Evolutionary conservation across 345 rosid species (phyloP).

Genomic region (Murraya koenigii): DNA sequence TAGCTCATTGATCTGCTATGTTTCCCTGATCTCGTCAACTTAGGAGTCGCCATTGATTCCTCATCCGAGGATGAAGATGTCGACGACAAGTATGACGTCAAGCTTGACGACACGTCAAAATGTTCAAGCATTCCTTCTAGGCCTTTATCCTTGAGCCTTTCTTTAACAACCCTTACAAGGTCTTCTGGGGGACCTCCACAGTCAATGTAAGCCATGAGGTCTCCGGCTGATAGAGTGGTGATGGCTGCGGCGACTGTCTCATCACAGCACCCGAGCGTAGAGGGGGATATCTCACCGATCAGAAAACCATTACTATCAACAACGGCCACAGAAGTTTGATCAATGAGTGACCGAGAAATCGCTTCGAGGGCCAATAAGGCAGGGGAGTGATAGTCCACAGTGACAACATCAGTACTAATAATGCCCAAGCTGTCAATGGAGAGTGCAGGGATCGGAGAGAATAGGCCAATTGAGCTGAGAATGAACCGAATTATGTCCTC

Average conservation of each 20-base stretch:
- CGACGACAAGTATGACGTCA: slow-evolving; percentile 28
- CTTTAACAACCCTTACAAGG: slow-evolving; percentile 50
- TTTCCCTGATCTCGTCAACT: slow-evolving; percentile 28
- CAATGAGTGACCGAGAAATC: slow-evolving; percentile 41
- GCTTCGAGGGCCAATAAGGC: slow-evolving; percentile 51
- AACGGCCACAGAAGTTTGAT: slow-evolving; percentile 76
- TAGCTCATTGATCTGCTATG: slow-evolving; percentile 59
- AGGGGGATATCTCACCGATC: slow-evolving; percentile 81
- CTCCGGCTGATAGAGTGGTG: slow-evolving; percentile 67
- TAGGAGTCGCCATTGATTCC: slow-evolving; percentile 33
- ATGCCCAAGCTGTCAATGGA: slow-evolving; percentile 64
- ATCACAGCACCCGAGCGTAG: slow-evolving; percentile 57
- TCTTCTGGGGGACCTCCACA: slow-evolving; percentile 82
- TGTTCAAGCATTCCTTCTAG: slow-evolving; percentile 52
- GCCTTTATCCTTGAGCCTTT: slow-evolving; percentile 46
- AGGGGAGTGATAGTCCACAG: slow-evolving; percentile 65
- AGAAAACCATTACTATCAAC: slow-evolving; percentile 51
- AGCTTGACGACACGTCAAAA: slow-evolving; percentile 23
- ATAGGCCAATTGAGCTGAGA: slow-evolving; percentile 65
- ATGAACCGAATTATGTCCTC: slow-evolving; percentile 84
- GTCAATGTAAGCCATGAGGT: slow-evolving; percentile 83
- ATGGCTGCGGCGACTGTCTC: slow-evolving; percentile 72
- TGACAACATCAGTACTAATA: slow-evolving; percentile 42
- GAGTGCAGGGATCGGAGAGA: slow-evolving; percentile 65
- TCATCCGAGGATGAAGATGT: slow-evolving; percentile 67